Evolutionary conservation across 495 filamentous ascomycete species (phyloP).

Genomic region (Tuber borchii): DNA sequence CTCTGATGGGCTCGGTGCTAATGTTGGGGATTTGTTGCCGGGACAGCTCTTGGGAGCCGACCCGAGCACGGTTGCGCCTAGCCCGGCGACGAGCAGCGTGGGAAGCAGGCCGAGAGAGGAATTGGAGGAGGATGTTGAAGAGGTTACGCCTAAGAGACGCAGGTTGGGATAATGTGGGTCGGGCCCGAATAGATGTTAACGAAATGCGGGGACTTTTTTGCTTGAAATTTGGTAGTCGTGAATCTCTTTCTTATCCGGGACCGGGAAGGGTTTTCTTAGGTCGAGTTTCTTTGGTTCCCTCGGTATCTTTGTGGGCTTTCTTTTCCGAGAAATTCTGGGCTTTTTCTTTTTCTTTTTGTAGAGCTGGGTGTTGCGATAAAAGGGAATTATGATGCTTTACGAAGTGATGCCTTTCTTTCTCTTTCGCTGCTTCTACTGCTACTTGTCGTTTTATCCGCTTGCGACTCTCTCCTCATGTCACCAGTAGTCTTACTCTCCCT

Average conservation of each 20-base stretch:
- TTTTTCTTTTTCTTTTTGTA: conserved; percentile 4
- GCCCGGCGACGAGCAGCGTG: conserved; percentile 26
- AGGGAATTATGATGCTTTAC: not conserved
- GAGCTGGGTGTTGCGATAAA: conserved; percentile 2
- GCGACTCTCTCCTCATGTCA: not conserved
- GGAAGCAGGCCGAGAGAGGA: conserved; percentile 34
- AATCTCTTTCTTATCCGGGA: conserved; percentile 6
- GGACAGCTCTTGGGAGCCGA: conserved; percentile 29
- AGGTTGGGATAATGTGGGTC: conserved; percentile 27
- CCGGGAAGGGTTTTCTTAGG: not conserved
- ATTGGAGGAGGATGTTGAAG: conserved; percentile 30
- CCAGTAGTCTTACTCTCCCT: not conserved
- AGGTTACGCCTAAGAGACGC: conserved; percentile 37
- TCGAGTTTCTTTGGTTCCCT: not conserved
- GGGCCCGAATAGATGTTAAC: not conserved
- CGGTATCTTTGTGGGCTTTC: conserved; percentile 1
- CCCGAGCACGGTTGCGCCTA: conserved; percentile 31
- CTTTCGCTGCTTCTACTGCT: not conserved
- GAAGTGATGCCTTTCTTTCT: not conserved
- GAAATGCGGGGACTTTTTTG: conserved; percentile 3
- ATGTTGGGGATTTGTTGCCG: conserved; percentile 6
- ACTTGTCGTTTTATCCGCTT: not conserved
- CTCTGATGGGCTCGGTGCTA: not conserved
- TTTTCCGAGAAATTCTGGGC: conserved; percentile 5
- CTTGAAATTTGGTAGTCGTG: conserved; percentile 7